Base-by-base conservation (phyloP, 2,329 filamentous ascomycete species). In the Aspergillus fijiensis region DNA sequence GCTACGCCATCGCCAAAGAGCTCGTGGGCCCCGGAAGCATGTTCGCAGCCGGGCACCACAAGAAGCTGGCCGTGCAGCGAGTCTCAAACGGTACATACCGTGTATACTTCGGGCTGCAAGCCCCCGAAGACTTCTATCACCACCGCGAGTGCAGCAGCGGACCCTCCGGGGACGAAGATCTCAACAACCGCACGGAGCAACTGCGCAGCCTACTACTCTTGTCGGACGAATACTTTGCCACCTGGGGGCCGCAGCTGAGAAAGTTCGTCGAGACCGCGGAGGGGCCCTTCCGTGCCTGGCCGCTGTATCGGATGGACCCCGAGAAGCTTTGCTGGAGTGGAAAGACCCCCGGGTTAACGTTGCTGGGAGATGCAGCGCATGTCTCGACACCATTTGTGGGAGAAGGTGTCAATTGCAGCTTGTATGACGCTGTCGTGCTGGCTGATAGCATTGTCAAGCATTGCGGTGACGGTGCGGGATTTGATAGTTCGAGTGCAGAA, bases 281-380 rank as follows among this genome's bases (percentile, higher is more conserved):
- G 21, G 65, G 65, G 1, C 59, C 59, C 7, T 69, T 64, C 55
- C 63, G 65, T 1, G 57, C 67, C 14, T 70, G 69, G 69, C 61
- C 65, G 27, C 60, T 72, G 12, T 71, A 69, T 61, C 66, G 51
- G 51, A 63, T 65, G 59, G 61, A 63, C 10, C 62, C 49, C 19
- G 49, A 51, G 27, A 31, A 10, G 21, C 16, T 51, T 29, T 10
- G 27, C 16, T 51, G 49, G 49, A 19, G 27, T 35, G 27, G 49
- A 21, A 19, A 14, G 49, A 9, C 49, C 58, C n/a, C 54, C 2
- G 60, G 64, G 19, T 61, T 60, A 9, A 72, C 70, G 0, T 45
- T 73, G 1, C 48, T 72, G 6, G 71, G 71, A 14, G 71, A 73
- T 59, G 70, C 71, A 10, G 70, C 71, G 3, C 69, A 73, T 52